Base-by-base conservation (phyloP, 345 rosid species). In the Populus tremula region DNA sequence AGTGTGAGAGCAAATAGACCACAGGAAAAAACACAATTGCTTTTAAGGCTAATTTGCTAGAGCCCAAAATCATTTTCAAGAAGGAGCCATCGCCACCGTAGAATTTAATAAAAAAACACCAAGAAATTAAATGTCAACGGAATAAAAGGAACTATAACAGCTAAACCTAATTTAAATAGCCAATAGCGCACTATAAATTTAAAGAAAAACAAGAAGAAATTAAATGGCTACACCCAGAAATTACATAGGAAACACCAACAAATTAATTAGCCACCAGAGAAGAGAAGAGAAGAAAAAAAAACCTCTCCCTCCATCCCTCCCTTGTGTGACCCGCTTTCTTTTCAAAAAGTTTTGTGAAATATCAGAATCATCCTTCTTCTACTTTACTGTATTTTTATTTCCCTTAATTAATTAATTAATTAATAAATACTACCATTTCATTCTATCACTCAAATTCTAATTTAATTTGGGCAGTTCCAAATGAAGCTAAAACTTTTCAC, bases 61-160 rank as follows among this genome's bases (percentile, higher is more conserved):
- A 64, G 23, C 70, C 56, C 39, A 72, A 62, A 5, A 49, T 27
- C 31, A 64, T 18, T 39, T 39, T 69, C 14, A 11, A 59, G 49
- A 8, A 18, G 6, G 35, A 20, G 69, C 79, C 84, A 80, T 50
- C 87, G 84, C 82, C 87, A 85, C 83, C 87, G 71, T 82, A 80
- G 81, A 87, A 86, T 85, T 91, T 84, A 90, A 82, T 88, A 81
- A 79, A 84, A 33, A 85, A 87, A 77, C 84, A 84, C 85, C 88
- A 86, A 90, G 75, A 82, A 84, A 88, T 88, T 91, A 80, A 91
- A 86, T 89, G 80, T 85, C 92, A 86, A 86, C 90, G 86, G 86
- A 88, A 86, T 62, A 67, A 83, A 83, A 70, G 79, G 39, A 80
- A 82, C 63, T 43, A 66, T 41, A 77, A 81, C 88, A 78, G 80